phyloP scores from a whole-genome alignment of 106 monocot genomes.

The Apostasia shenzhenica region DNA sequence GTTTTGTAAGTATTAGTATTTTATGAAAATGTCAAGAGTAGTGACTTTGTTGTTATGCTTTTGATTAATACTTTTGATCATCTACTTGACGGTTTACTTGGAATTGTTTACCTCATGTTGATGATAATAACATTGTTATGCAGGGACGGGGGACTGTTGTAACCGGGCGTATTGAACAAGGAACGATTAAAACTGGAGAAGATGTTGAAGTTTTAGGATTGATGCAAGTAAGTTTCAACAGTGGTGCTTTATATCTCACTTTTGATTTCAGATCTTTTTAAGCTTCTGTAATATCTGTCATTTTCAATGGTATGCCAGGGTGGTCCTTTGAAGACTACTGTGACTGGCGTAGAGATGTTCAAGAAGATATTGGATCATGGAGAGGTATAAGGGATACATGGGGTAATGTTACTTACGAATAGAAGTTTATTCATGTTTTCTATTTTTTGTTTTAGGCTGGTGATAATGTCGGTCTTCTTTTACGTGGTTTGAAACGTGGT shows the following conservation, averaged over 20 bases:
- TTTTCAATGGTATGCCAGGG: conserved; percentile 8
- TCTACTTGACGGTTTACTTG: too few species aligned
- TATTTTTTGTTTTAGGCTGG: conserved; percentile 46
- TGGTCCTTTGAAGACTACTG: conserved; percentile 27
- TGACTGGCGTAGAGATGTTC: conserved; percentile 29
- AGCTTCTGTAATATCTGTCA: background rate
- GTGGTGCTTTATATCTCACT: background rate
- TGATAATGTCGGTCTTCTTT: conserved; percentile 90
- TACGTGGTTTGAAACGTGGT: conserved; percentile 93
- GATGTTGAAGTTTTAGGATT: conserved; percentile 53
- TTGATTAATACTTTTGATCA: too few species aligned
- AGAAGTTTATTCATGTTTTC: background rate
- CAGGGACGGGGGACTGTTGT: conserved; percentile 81
- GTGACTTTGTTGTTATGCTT: too few species aligned
- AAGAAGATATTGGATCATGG: conserved; percentile 30
- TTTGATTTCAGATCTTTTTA: too few species aligned
- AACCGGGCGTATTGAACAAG: conserved; percentile 58
- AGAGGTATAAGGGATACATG: conserved; percentile 10
- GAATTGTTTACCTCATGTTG: too few species aligned
- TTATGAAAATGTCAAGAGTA: too few species aligned
- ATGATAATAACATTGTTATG: background rate
- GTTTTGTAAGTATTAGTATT: too few species aligned
- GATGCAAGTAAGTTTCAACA: conserved; percentile 32
- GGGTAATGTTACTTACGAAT: too few species aligned
- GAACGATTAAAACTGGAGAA: conserved; percentile 27